phyloP scores from a whole-genome alignment of 2,329 filamentous ascomycete species.

The Cladosporium sp. region DNA sequence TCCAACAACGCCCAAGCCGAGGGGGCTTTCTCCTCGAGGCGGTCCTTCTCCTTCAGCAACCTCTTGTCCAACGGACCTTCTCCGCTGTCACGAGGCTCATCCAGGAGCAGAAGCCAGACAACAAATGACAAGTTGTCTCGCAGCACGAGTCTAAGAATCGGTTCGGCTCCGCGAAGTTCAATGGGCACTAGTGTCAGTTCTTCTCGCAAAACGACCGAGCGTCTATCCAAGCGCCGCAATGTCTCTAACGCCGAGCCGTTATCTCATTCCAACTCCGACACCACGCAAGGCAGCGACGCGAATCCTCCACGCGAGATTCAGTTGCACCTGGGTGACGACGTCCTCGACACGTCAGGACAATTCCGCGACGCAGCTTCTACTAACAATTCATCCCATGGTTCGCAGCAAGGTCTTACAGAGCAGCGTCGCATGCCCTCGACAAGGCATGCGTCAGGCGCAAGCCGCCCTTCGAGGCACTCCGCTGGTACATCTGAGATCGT shows the following conservation, averaged over 20 bases:
- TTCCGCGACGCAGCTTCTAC: not conserved
- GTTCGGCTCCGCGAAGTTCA: conserved; percentile 28
- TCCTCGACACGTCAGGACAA: not conserved
- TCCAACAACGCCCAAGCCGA: not conserved
- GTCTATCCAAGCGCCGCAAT: conserved; percentile 34
- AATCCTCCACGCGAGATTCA: conserved; percentile 18
- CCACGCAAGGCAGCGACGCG: conserved; percentile 9
- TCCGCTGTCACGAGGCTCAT: conserved; percentile 33
- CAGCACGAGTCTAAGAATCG: conserved; percentile 20
- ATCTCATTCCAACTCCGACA: conserved; percentile 2
- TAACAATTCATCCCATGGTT: not conserved
- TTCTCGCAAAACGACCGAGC: conserved; percentile 29
- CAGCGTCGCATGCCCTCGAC: conserved; percentile 17
- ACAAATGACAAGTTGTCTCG: conserved; percentile 23
- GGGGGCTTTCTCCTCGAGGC: conserved; percentile 26
- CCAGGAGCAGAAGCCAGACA: conserved; percentile 28
- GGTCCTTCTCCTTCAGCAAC: conserved; percentile 48
- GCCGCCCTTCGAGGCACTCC: conserved; percentile 41
- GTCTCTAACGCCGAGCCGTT: conserved; percentile 25
- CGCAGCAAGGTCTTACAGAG: conserved; percentile 9
- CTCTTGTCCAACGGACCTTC: conserved; percentile 34
- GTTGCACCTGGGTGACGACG: conserved; percentile 16
- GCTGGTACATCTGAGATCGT: conserved; percentile 53
- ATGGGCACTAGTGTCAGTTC: conserved; percentile 36
- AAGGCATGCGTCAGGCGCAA: conserved; percentile 11